A percentile compares a stretch with the other conserved stretches of the same genome.
phyloP scores from a whole-genome alignment of 371 early-diverging fungal genomes.

The Cokeromyces recurvatus region DNA sequence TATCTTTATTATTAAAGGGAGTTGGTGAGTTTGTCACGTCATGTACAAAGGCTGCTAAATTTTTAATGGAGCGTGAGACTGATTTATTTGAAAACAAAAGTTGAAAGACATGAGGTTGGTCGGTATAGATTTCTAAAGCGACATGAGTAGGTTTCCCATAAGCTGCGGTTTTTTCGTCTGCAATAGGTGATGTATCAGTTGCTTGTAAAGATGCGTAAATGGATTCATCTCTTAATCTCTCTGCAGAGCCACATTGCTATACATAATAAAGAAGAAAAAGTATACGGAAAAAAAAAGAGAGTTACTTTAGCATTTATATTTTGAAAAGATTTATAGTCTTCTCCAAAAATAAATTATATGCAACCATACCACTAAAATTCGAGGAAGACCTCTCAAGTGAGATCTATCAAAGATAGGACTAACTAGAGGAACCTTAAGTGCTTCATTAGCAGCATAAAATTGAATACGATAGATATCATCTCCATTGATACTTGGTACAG shows the following conservation, averaged over 20 bases:
- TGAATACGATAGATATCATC: conserved; percentile 44
- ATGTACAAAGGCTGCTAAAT: conserved; percentile 21
- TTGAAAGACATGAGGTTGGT: conserved; percentile 80
- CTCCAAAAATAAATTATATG: too few relatives aligned
- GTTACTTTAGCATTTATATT: too few relatives aligned
- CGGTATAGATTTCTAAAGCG: conserved; percentile 47
- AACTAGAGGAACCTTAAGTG: conserved; percentile 43
- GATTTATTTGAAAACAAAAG: conserved; percentile 35
- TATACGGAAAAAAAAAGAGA: too few relatives aligned
- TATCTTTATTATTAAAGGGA: neutral
- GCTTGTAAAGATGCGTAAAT: conserved; percentile 33
- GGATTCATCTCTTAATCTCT: conserved; percentile 66
- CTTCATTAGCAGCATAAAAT: conserved; percentile 49
- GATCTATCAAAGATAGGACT: conserved; percentile 47
- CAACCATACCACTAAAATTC: conserved; percentile 35
- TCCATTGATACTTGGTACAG: conserved; percentile 4
- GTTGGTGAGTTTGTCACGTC: neutral
- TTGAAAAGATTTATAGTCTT: too few relatives aligned
- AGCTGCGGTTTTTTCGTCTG: conserved; percentile 2
- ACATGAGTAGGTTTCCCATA: conserved; percentile 18
- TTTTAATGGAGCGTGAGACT: conserved; percentile 15
- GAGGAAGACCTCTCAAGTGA: conserved; percentile 36
- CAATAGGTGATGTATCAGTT: conserved; percentile 22
- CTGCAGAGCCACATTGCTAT: conserved; percentile 62
- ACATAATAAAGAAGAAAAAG: neutral